Base-by-base conservation (phyloP, 148 eudicot species). In the Simmondsia chinensis region DNA sequence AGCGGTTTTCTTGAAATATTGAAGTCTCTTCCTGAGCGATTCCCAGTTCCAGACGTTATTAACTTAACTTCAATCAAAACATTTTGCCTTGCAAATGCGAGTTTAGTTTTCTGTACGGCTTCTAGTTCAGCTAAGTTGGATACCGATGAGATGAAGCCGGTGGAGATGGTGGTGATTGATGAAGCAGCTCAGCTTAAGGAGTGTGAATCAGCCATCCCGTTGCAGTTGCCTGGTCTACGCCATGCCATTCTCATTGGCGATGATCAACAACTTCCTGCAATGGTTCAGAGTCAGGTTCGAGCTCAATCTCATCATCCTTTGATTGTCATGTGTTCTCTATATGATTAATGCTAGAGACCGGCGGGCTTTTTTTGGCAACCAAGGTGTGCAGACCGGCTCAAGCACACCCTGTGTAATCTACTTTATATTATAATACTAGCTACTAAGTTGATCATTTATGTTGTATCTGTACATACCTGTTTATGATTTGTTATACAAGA, bases 121-220 rank as follows among this genome's bases (percentile, higher is more conserved):
- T 73, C 80, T 7, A 53, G 68, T 51, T 70, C 83, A 2, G 31
- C 44, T 1, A 80, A 64, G 41, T n/a, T 71, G 39, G 33, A 4
- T 6, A 8, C 45, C 0, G 9, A 20, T 23, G n/a, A n/a, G n/a
- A n/a, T n/a, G 28, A 33, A 27, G 11, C 31, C 43, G 2, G 23
- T 71, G 10, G 63, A 61, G 21, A 40, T 70, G 47, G 42, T 73
- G 30, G 20, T 73, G 3, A 55, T 80, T 20, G 83, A 73, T 39
- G 88, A 80, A 64, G 88, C 83, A 44, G 88, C 80, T 3, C 88
- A 80, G 44, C 69, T 76, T 1, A 80, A 80, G 36, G 87, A 75
- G 39, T 65, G 84, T 13, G 87, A 79, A 25, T 72, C 82, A 9
- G 54, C 62, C 0, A 66, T 76, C 45, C 82, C 87, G 2, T 54